Evolutionary conservation across 805 yeast species (phyloP), one percentile per base, ranked within the genome.

Genomic region (Saturnispora diversa): DNA sequence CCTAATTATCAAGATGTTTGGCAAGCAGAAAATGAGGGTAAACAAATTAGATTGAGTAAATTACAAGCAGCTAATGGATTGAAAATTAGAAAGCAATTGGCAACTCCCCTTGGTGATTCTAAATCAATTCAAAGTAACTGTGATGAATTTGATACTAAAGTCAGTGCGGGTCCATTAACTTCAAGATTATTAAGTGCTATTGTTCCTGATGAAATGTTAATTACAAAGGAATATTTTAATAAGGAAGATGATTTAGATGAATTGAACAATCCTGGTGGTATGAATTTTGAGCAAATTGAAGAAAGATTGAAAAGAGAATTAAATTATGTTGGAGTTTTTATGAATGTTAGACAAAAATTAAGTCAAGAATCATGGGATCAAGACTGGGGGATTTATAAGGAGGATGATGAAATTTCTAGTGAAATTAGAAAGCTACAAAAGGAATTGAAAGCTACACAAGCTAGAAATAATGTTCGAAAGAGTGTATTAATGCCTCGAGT

Each of bases 351-450:
- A 40, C 69, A 64, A 45, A 59, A 58, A 37, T 40, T 56, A 56
- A 67, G 54, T 50, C 67, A 54, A 19, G 52, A 56, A 5, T 40
- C 43, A 10, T 64, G 65, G 47, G 67, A 65, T 34, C 72, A 75
- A 39, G 84, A 80, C 55, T 88, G 97, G 97, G 62, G 80, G 11
- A 69, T 70, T 37, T 77, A 78, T 29, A 74, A 83, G 43, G 96
- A 92, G 55, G 99, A 92, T 59, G 99, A 92, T 62, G 97, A 92
- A 60, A 75, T 92, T 4, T 80, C 94, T 46, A 77, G 81, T 1
- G 97, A 90, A 55, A 64, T 92, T 46, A 69, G 98, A 44, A 58
- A 57, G 12, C 64, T 90, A 37, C 97, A 92, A 54, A 64, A 65
- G 33, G 77, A 82, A 43, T 65, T 92, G 44, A 74, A 70, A 47